Evolutionary conservation across 2,329 filamentous ascomycete genomes (phyloP), one percentile per base, ranked within the genome.

Genomic region (Whalleya microplaca): DNA sequence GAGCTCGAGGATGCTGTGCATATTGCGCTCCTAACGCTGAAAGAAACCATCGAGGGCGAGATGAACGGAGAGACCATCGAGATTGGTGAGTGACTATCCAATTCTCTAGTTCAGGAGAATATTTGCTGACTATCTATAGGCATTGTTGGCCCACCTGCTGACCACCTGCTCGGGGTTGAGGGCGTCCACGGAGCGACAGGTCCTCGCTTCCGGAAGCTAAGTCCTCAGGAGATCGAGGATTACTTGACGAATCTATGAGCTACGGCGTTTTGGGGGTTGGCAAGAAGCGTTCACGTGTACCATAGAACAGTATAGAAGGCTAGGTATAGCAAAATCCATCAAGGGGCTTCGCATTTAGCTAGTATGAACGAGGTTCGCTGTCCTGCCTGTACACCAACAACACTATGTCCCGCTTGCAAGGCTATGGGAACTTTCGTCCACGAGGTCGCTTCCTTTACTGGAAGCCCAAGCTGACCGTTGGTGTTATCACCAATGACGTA

Each of bases 61-160:
- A 98, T 98, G 94, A 98, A 94, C 67, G 94, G 94, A 61, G 93
- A 98, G 75, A 97, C 94, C 29, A 96, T 99, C 64, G 95, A 99
- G 79, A 97, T 99, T 75, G 94, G 92, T 92, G 78, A 74, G 87
- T 74, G 14, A 18, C 16, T 4, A 16, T 16, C 21, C 41, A 20
- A 29, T 18, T 44, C 8, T 18, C 6, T 16, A 27, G 16, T 42
- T 19, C n/a, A 7, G n/a, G 45, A 32, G 27, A 43, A 10, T n/a
- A 63, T 9, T 4, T 64, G 56, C 70, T 75, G 64, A 73, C 61
- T 3, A 42, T 21, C 48, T 44, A 2, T 58, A 95, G 92, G 94
- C 70, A 98, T 99, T 67, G 92, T 99, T 66, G 95, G 95, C 23
- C 91, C 93, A 44, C 95, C 95, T 54, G 95, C 95, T 66, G 87